Evolutionary conservation across 202 grass and related monocot genomes (phyloP), one percentile per base, ranked within the genome.

Genomic region (Cymbopogon flexuosus): DNA sequence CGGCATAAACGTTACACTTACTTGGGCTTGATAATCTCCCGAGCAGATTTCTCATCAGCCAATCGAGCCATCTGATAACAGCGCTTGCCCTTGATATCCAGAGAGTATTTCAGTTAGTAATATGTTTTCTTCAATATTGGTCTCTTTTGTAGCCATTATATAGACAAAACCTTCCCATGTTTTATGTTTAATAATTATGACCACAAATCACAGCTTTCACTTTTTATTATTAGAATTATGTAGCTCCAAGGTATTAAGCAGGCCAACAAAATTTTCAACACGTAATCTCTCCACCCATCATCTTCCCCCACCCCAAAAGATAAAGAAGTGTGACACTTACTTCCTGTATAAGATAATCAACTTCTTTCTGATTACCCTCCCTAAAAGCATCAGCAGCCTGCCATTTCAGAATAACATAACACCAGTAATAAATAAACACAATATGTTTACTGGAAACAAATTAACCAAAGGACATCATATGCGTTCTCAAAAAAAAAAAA

Each of bases 301-400:
- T 46, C 10, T 43, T 45, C 4, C 43, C 43, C 43, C 13, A n/a
- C n/a, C n/a, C 14, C 5, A 15, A 49, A 47, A 49, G 16, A 49
- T 1, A 15, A 47, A 47, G 45, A 39, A 67, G 24, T 35, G 33
- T 65, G 27, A 60, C 10, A 89, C 88, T 86, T 83, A 98, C 95
- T 85, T 93, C 76, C 65, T 81, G 85, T 69, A 90, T 56, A 89
- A 83, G 82, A 72, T 95, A 91, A 22, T 84, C 70, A 2, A 79
- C 79, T 80, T 80, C 76, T 85, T 94, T 70, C 46, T 68, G 61
- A 14, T 98, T 86, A 60, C 95, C 95, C 54, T 71, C 54, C n/a
- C 68, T 74, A 76, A 98, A 98, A 76, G 92, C 92, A 88, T 92
- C 88, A 76, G 70, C 85, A 83, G 92, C 95, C 95, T 98, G 79